Conservation (phyloP, 345 rosid species). For the Raphanus raphanistrum region DNA sequence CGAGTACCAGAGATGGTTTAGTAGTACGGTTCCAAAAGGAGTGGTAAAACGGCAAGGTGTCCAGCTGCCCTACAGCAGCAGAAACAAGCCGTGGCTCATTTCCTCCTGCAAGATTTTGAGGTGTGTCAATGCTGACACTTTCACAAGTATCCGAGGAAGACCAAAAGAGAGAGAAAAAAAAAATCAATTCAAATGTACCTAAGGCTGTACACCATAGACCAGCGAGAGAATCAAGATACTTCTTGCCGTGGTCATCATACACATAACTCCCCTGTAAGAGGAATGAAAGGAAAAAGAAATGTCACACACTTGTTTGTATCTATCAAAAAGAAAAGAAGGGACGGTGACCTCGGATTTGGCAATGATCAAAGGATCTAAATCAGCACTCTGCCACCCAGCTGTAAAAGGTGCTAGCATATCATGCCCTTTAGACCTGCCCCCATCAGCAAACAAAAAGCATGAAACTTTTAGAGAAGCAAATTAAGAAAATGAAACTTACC, state of each 20-base stretch:
- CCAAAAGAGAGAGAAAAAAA: not conserved
- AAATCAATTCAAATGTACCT: constrained; percentile 45
- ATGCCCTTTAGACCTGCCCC: constrained; percentile 81
- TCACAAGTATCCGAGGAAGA: not conserved
- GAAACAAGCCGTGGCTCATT: constrained; percentile 84
- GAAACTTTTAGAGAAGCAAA: not conserved
- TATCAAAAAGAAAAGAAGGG: not conserved
- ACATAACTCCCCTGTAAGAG: constrained; percentile 75
- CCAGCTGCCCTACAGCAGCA: constrained; percentile 77
- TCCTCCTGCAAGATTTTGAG: constrained; percentile 62
- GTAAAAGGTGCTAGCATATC: constrained; percentile 99
- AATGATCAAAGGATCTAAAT: constrained; percentile 76
- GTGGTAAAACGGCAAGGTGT: constrained; percentile 87
- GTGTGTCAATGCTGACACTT: constrained; percentile 2
- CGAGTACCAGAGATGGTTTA: constrained; percentile 82
- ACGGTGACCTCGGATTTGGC: constrained; percentile 60
- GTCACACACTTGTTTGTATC: not conserved
- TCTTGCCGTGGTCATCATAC: constrained; percentile 71
- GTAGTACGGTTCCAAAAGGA: constrained; percentile 98
- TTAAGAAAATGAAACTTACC: constrained; percentile 35
- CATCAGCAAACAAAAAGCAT: not conserved
- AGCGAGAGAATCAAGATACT: constrained; percentile 94
- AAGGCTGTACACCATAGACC: constrained; percentile 98
- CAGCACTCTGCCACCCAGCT: constrained; percentile 90
- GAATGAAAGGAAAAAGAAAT: not conserved